These are phyloP conservation scores for Xylariaceae sp. DNA, from an alignment of 2,329 filamentous ascomycete genomes.

Conservation along the genomic window DNA sequence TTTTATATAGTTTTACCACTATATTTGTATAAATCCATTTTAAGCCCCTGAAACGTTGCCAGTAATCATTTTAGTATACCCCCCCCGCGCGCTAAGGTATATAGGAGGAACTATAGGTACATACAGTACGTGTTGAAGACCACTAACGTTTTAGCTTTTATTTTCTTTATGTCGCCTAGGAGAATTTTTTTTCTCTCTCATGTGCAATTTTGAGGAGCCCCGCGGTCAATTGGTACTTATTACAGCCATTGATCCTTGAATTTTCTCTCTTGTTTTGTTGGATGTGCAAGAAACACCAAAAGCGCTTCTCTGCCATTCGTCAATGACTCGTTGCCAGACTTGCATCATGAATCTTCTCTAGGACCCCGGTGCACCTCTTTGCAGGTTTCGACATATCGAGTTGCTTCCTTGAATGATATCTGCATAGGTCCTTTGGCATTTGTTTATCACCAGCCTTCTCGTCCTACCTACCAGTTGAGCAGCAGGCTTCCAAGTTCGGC, in stretches of 20 bases:
- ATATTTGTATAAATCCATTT: too few species aligned
- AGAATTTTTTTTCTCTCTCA: constrained; percentile 20
- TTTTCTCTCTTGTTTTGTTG: constrained; percentile 5
- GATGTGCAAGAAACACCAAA: neutral
- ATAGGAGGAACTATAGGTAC: too few species aligned
- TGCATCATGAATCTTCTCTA: constrained; percentile 27
- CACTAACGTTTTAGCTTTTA: constrained; percentile 6
- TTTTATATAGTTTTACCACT: too few species aligned
- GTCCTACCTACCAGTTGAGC: constrained; percentile 1
- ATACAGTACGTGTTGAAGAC: neutral
- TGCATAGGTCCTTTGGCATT: constrained; percentile 4
- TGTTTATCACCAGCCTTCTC: constrained; percentile 1
- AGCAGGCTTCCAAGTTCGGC: neutral
- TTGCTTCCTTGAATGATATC: too few species aligned
- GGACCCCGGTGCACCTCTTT: neutral
- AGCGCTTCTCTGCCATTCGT: neutral
- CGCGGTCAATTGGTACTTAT: constrained; percentile 21
- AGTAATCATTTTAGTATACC: too few species aligned
- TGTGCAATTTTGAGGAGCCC: constrained; percentile 11
- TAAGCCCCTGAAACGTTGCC: too few species aligned
- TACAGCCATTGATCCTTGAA: constrained; percentile 12
- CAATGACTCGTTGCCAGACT: constrained; percentile 7
- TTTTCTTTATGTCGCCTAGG: constrained; percentile 16
- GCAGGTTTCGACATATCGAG: constrained; percentile 2
- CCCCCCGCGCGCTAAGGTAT: too few species aligned